phyloP scores from a whole-genome alignment of 1,284 basidiomycete species.

The Trichosporon faecale region DNA sequence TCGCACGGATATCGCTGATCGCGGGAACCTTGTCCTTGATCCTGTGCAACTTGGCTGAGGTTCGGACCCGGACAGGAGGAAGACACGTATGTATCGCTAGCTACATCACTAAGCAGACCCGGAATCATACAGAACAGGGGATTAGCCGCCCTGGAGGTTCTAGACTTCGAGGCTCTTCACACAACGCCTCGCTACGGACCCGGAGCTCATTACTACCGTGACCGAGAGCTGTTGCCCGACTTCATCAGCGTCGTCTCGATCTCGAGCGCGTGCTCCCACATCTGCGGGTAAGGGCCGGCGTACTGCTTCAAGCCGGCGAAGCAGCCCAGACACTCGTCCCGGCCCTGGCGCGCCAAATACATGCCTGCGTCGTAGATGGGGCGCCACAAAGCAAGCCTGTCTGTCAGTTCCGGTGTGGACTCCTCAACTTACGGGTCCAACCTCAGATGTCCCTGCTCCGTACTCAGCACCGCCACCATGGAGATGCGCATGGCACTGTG shows the following conservation, averaged over 20 bases:
- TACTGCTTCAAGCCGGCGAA: conserved; percentile 83
- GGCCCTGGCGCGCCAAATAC: conserved; percentile 73
- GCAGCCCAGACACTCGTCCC: conserved; percentile 75
- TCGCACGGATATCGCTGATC: conserved; percentile 2
- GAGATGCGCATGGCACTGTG: conserved; percentile 81
- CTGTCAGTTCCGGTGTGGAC: conserved; percentile 52
- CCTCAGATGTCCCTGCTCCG: conserved; percentile 72
- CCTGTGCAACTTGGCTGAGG: neutral
- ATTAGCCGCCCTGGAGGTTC: no score
- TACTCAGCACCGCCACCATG: conserved; percentile 67
- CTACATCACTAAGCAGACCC: neutral
- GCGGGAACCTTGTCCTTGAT: neutral
- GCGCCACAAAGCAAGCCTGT: conserved; percentile 67
- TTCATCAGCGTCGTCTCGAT: conserved; percentile 34
- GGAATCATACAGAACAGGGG: neutral
- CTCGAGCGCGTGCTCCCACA: conserved; percentile 69
- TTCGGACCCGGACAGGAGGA: neutral
- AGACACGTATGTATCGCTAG: neutral
- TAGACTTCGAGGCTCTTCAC: no score
- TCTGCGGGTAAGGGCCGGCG: conserved; percentile 64
- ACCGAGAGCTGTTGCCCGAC: neutral
- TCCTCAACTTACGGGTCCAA: conserved; percentile 56
- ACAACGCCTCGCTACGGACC: no score
- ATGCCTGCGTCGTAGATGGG: conserved; percentile 76
- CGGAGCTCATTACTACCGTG: no score